Percentiles rank a stretch among this genome's conserved stretches.
phyloP scores from a whole-genome alignment of 2,329 filamentous ascomycete species.

The Capronia epimyces region DNA sequence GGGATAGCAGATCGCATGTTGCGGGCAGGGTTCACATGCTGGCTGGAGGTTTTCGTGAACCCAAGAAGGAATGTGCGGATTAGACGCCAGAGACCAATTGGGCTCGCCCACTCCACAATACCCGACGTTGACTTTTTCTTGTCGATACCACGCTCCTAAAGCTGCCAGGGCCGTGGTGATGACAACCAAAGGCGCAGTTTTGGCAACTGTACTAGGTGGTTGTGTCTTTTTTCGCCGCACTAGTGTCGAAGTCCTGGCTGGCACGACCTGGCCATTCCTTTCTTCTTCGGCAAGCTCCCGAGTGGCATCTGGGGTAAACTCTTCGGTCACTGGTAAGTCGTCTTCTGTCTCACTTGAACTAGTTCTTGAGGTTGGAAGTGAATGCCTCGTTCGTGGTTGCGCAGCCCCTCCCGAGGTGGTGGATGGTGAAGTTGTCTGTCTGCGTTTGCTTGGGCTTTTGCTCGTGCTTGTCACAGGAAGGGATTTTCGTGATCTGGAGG shows the following conservation, averaged over 20 bases:
- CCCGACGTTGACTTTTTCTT: constrained; percentile 93
- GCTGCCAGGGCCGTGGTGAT: constrained; percentile 63
- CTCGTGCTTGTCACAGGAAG: constrained; percentile 30
- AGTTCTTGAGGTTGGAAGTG: constrained; percentile 46
- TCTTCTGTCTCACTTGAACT: constrained; percentile 39
- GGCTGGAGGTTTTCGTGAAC: constrained; percentile 62
- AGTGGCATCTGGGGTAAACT: constrained; percentile 89
- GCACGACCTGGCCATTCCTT: constrained; percentile 27
- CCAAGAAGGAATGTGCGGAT: constrained; percentile 64
- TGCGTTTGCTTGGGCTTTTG: constrained; percentile 34
- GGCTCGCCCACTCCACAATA: constrained; percentile 81
- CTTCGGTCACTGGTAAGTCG: constrained; percentile 68
- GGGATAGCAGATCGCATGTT: constrained; percentile 81
- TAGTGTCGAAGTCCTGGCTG: constrained; percentile 34
- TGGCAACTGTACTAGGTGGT: constrained; percentile 48
- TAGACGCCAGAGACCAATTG: constrained; percentile 52
- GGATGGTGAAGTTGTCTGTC: constrained; percentile 48
- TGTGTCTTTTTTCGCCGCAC: constrained; percentile 40
- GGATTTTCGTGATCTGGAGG: constrained; percentile 40
- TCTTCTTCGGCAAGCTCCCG: constrained; percentile 67
- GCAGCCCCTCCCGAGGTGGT: constrained; percentile 51
- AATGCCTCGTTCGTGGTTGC: constrained; percentile 49
- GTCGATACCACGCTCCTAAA: constrained; percentile 77
- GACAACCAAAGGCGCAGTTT: constrained; percentile 65
- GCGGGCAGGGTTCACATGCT: constrained; percentile 82